These are phyloP conservation scores for Phyllosticta paracitricarpa DNA, from an alignment of 2,329 filamentous ascomycete species.

Conservation along the genomic window DNA sequence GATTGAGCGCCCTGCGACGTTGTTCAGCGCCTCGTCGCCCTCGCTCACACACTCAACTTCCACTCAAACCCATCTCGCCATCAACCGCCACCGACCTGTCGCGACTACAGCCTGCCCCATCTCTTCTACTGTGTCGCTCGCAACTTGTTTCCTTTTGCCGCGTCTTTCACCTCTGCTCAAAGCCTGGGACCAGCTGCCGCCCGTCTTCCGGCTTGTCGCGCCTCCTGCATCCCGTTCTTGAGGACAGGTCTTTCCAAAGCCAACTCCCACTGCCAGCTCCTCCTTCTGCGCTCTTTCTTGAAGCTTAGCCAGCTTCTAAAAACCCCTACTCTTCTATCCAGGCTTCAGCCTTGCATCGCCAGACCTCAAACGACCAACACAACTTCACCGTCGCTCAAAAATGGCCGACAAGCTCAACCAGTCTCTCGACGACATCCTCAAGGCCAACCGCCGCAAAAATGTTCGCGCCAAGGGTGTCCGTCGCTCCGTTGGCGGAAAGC, in stretches of 20 bases:
- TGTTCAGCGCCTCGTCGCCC: not conserved
- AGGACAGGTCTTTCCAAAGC: not conserved
- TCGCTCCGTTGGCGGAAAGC: slow-evolving; percentile 38
- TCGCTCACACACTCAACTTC: not conserved
- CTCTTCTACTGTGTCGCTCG: not conserved
- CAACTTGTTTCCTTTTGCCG: not conserved
- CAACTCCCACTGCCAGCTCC: not conserved
- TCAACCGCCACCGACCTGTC: not conserved
- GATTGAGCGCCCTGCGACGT: not conserved
- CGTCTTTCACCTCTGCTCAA: not conserved
- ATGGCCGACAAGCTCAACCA: slow-evolving; percentile 93
- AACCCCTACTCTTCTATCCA: not conserved
- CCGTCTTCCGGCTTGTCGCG: not conserved
- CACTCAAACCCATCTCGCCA: not conserved
- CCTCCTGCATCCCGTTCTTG: not conserved
- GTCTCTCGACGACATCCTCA: slow-evolving; percentile 95
- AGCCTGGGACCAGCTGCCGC: not conserved
- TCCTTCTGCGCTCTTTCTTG: not conserved
- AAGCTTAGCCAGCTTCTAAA: not conserved
- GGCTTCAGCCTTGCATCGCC: slow-evolving; percentile 4
- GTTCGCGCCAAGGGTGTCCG: slow-evolving; percentile 39
- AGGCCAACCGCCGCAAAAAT: slow-evolving; percentile 53
- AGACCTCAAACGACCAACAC: slow-evolving; percentile 52
- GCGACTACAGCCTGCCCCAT: not conserved
- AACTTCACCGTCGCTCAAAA: slow-evolving; percentile 59